A percentile compares a stretch with the other conserved stretches of the same genome.
These are phyloP conservation scores for Limtongia smithiae DNA, from an alignment of 805 yeast species.

Conservation along the genomic window DNA sequence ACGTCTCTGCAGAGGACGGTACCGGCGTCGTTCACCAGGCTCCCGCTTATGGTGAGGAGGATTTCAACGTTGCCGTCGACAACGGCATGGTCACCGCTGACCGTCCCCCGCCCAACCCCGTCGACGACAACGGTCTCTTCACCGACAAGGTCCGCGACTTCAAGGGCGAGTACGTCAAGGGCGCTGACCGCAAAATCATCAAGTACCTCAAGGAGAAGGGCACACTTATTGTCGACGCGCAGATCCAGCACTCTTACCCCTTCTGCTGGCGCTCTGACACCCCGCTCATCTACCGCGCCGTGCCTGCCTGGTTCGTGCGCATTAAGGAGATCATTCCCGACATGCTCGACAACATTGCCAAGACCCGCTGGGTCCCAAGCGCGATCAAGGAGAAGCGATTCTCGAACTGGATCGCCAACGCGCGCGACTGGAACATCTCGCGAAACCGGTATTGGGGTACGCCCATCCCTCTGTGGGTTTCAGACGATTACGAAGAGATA, in stretches of 20 bases:
- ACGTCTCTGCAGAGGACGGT: constrained; percentile 93
- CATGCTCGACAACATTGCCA: constrained; percentile 79
- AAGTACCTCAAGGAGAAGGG: constrained; percentile 77
- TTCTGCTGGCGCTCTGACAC: constrained; percentile 99
- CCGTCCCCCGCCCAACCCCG: constrained; percentile 82
- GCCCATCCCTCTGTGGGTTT: constrained; percentile 96
- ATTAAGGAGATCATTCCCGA: constrained; percentile 82
- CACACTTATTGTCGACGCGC: constrained; percentile 67
- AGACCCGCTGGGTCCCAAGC: constrained; percentile 92
- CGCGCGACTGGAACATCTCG: constrained; percentile 98
- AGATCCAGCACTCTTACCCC: constrained; percentile 93
- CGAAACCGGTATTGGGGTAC: constrained; percentile 99
- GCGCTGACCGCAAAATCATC: constrained; percentile 89
- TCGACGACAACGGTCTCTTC: constrained; percentile 88
- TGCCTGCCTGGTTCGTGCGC: constrained; percentile 98
- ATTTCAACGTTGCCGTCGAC: constrained; percentile 75
- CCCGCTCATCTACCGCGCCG: constrained; percentile 91
- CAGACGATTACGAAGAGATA: constrained; percentile 87
- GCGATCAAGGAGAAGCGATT: constrained; percentile 91
- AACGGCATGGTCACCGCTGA: constrained; percentile 72
- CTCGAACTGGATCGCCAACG: constrained; percentile 96
- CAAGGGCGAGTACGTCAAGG: constrained; percentile 85
- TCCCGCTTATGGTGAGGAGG: constrained; percentile 99
- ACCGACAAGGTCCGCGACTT: constrained; percentile 70
- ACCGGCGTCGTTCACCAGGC: constrained; percentile 98